Evolutionary conservation across 179 eudicot genomes (phyloP).

Genomic region (Silene noctiflora): DNA sequence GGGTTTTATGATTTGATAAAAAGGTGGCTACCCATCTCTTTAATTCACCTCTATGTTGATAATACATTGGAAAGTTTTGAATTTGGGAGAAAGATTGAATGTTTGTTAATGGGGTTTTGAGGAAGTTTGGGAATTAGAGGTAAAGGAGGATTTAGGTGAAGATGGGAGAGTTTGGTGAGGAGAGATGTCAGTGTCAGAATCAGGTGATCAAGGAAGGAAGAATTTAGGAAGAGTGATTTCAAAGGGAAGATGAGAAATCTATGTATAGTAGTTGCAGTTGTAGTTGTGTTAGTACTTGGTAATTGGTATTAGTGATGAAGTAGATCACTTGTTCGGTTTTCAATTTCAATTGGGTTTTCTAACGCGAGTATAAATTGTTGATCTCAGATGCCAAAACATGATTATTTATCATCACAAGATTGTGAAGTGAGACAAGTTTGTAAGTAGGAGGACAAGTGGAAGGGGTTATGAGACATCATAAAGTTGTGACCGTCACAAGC

Average conservation of each 20-base stretch:
- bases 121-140: background rate
- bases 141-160: constrained; percentile 19
- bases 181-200: constrained; percentile 35
- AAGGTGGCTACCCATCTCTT: constrained; percentile 49
- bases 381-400: no score
- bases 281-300: background rate
- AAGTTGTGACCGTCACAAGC: no score
- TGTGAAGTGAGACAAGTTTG: no score
- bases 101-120: background rate
- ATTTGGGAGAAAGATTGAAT: background rate
- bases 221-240: constrained; percentile 26
- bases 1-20: constrained; percentile 54
- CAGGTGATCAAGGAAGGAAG: constrained; percentile 18
- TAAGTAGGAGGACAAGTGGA: no score
- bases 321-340: background rate
- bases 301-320: background rate
- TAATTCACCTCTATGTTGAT: constrained; percentile 38
- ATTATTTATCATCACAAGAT: no score
- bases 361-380: no score
- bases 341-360: no score
- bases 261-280: background rate
- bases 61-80: constrained; percentile 22
- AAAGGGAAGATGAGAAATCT: constrained; percentile 13
- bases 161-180: constrained; percentile 12
- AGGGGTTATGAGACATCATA: no score